Percentiles rank a stretch among this genome's conserved stretches.
phyloP scores from a whole-genome alignment of 768 basidiomycete species.

The Boletus insuetus region DNA sequence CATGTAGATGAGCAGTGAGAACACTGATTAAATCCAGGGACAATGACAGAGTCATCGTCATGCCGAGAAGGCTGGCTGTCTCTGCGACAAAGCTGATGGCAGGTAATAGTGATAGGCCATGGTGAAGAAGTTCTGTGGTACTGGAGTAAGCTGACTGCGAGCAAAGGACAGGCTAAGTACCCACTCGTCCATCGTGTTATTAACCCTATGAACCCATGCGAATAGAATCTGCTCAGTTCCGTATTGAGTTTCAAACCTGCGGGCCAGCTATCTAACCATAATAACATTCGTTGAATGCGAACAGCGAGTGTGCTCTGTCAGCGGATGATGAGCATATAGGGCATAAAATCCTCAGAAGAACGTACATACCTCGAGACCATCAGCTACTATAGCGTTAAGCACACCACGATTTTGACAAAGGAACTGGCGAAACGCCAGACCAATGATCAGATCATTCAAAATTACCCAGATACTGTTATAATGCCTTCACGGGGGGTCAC shows the following conservation, averaged over 20 bases:
- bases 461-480: conserved; percentile 92
- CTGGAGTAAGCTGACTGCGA: conserved; percentile 7
- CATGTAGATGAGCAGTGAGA: conserved; percentile 67
- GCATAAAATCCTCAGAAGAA: not conserved
- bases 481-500: conserved; percentile 49
- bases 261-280: conserved; percentile 95
- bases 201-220: conserved; percentile 63
- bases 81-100: conserved; percentile 35
- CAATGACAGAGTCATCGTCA: conserved; percentile 67
- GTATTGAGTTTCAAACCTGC: conserved; percentile 95
- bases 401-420: conserved; percentile 60
- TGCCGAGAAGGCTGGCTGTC: conserved; percentile 39
- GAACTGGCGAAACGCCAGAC: conserved; percentile 67
- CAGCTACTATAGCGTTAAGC: conserved; percentile 41
- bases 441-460: conserved; percentile 87
- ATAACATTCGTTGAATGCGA: conserved; percentile 50
- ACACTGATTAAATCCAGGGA: conserved; percentile 63
- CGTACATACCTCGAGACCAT: conserved; percentile 46
- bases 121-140: conserved; percentile 19
- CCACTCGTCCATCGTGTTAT: conserved; percentile 72
- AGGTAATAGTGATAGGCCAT: conserved; percentile 20
- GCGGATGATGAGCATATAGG: not conserved
- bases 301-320: conserved; percentile 24
- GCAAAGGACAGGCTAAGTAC: conserved; percentile 25
- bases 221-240: conserved; percentile 84